Percentiles rank a stretch among this genome's conserved stretches.
Evolutionary conservation across 148 eudicot species (phyloP).

Genomic region (Gaultheria prostrata): DNA sequence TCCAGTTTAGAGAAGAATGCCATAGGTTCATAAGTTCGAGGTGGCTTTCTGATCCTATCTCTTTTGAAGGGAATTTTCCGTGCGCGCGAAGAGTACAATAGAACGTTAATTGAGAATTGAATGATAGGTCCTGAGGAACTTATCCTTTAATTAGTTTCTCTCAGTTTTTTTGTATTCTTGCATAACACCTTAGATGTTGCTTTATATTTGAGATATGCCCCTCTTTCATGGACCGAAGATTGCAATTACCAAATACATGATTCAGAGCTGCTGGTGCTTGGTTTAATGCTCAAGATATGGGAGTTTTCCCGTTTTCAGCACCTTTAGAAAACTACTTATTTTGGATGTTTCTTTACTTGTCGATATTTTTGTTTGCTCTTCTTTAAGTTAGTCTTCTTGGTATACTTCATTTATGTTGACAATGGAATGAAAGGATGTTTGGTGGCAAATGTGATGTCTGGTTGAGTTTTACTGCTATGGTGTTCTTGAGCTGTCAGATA

Average conservation of each 20-base stretch:
- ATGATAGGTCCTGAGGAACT: background rate
- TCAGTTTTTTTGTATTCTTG: background rate
- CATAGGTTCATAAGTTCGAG: background rate
- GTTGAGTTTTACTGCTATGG: background rate
- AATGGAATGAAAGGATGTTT: background rate
- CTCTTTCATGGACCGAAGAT: background rate
- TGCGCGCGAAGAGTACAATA: too few relatives aligned
- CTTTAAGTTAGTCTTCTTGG: background rate
- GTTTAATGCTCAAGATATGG: background rate
- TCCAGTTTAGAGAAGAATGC: slow-evolving; percentile 1
- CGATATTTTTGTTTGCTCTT: background rate
- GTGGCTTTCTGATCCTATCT: too few relatives aligned
- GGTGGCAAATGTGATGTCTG: background rate
- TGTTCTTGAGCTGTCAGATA: background rate
- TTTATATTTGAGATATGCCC: background rate
- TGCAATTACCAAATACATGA: background rate
- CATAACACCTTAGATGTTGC: background rate
- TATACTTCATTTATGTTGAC: background rate
- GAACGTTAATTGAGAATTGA: too few relatives aligned
- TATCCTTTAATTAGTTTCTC: background rate
- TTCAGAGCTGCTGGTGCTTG: background rate
- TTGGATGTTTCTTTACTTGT: background rate
- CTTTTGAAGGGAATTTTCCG: too few relatives aligned
- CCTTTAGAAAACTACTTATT: background rate
- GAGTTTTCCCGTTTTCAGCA: background rate